Evolutionary conservation across 345 rosid species (phyloP).

Genomic region (Salix udensis): DNA sequence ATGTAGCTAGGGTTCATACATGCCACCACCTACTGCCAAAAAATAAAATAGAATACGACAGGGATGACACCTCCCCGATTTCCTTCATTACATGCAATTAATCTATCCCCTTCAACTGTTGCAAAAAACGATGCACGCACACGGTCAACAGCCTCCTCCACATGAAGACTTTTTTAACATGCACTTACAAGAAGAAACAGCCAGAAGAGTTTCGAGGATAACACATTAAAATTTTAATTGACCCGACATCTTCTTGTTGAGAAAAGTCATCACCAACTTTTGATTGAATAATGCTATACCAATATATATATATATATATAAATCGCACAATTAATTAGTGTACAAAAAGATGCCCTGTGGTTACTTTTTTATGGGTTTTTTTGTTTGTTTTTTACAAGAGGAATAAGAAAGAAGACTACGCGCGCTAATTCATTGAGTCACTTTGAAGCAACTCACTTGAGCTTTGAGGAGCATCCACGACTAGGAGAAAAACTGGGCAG

Average conservation of each 20-base stretch:
- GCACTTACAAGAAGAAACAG: not conserved
- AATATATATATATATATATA: no score
- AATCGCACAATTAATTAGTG: not conserved
- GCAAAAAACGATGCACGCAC: no score
- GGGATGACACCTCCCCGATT: no score
- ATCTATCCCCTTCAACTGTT: not conserved
- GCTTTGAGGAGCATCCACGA: no score
- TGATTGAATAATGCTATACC: not conserved
- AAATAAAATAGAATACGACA: not conserved
- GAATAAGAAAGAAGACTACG: no score
- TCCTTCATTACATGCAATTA: not conserved
- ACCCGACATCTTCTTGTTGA: not conserved
- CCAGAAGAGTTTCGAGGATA: not conserved
- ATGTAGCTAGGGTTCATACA: no score
- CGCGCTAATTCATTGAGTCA: no score
- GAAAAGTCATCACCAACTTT: not conserved
- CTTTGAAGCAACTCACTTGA: no score
- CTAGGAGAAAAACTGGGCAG: no score
- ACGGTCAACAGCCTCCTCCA: not conserved
- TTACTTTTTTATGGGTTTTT: not conserved
- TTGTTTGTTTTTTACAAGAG: no score
- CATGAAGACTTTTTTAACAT: not conserved
- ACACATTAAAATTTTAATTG: not conserved
- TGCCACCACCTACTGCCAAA: not conserved
- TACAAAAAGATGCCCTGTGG: not conserved